Conservation (phyloP, 768 basidiomycete species). For the Phylloporus sp. region DNA sequence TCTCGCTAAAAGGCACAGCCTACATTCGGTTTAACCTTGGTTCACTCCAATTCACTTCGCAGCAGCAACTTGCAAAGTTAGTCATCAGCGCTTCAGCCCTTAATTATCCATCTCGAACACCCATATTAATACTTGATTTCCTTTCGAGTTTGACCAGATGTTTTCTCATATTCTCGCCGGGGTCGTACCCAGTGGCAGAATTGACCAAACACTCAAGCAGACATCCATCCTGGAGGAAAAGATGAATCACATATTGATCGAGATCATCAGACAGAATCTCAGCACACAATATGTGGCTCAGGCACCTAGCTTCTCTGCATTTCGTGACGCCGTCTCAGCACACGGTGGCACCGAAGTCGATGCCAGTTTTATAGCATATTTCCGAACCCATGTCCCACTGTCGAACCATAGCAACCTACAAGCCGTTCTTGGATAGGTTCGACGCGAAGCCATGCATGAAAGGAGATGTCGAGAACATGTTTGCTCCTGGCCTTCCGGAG, state of each 20-base stretch:
- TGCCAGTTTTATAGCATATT: neutral
- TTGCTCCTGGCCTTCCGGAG: neutral
- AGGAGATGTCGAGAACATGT: neutral
- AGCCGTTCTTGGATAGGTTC: neutral
- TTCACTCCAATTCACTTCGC: no score
- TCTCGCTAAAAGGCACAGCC: no score
- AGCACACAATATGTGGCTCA: neutral
- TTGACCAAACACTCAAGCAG: neutral
- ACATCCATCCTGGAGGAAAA: neutral
- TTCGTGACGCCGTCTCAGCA: neutral
- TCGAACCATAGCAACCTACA: neutral
- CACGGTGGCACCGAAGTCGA: neutral
- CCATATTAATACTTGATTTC: no score
- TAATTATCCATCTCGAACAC: no score
- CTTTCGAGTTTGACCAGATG: no score
- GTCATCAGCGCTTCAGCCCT: no score
- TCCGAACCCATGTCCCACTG: neutral
- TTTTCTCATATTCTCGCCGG: no score
- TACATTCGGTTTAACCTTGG: no score
- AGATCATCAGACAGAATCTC: neutral
- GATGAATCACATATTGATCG: neutral
- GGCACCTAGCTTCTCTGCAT: neutral
- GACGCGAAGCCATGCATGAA: neutral
- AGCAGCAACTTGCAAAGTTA: no score
- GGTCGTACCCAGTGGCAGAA: neutral